Conservation (phyloP, 805 yeast species). For the Nakazawaea pomicola region DNA sequence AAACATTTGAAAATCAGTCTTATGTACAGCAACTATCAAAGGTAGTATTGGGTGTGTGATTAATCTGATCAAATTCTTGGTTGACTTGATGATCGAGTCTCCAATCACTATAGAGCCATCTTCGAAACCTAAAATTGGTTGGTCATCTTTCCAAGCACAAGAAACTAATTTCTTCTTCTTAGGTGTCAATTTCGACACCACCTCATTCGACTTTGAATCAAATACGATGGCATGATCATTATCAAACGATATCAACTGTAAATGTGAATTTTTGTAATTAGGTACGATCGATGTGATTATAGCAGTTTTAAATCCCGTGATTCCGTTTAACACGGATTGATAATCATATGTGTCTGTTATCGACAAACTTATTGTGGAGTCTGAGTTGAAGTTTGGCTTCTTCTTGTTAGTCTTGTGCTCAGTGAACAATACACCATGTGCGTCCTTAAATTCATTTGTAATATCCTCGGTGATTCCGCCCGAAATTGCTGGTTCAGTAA, state of each 20-base stretch:
- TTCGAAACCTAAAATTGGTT: conserved; percentile 5
- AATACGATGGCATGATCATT: conserved; percentile 8
- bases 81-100: conserved; percentile 2
- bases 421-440: conserved; percentile 17
- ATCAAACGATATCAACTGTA: conserved; percentile 4
- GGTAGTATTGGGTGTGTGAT: conserved; percentile 6
- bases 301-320: conserved; percentile 11
- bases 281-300: conserved; percentile 2
- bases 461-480: conserved; percentile 10
- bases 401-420: conserved; percentile 18
- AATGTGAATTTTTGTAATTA: not conserved
- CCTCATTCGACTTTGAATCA: not conserved
- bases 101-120: conserved; percentile 5
- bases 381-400: conserved; percentile 14
- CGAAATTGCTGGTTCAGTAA: conserved; percentile 1
- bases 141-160: not conserved
- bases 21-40: conserved; percentile 1
- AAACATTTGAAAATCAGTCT: not conserved
- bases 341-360: not conserved
- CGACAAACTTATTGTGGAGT: conserved; percentile 1
- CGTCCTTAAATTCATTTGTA: conserved; percentile 11
- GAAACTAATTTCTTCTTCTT: conserved; percentile 8
- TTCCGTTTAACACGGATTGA: not conserved
- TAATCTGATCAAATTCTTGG: not conserved
- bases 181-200: conserved; percentile 1